These are phyloP conservation scores for Brasilioporus rufonigricans DNA, from an alignment of 768 basidiomycete genomes.

Conservation along the genomic window DNA sequence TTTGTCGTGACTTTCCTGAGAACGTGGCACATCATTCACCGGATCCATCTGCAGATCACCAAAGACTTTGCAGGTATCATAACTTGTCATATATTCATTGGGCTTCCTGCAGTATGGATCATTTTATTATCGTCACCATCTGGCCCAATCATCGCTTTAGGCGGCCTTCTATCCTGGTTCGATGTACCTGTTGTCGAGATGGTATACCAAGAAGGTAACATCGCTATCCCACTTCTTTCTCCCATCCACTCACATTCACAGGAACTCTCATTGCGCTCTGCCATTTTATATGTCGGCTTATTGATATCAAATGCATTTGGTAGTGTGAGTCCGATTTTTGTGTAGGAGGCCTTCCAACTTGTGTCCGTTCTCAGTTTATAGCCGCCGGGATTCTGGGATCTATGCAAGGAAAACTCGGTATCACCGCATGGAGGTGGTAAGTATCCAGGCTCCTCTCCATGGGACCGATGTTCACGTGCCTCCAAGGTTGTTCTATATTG, in stretches of 20 bases:
- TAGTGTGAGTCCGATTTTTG: slow-evolving; percentile 39
- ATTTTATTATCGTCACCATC: too few relatives aligned
- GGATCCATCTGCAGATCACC: slow-evolving; percentile 40
- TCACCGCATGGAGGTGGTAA: slow-evolving; percentile 70
- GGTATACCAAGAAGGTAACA: slow-evolving; percentile 46
- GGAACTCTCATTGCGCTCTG: slow-evolving; percentile 66
- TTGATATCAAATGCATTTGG: slow-evolving; percentile 69
- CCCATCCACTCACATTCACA: slow-evolving; percentile 15
- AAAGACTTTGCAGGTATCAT: slow-evolving; percentile 53
- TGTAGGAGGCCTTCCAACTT: not conserved
- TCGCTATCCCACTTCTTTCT: not conserved
- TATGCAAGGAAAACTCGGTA: slow-evolving; percentile 67
- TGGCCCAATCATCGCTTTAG: slow-evolving; percentile 20
- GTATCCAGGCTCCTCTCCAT: slow-evolving; percentile 7
- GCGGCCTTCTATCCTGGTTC: slow-evolving; percentile 66
- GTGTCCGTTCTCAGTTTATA: slow-evolving; percentile 43
- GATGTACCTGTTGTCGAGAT: slow-evolving; percentile 46
- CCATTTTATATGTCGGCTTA: slow-evolving; percentile 57
- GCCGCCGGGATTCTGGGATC: slow-evolving; percentile 68
- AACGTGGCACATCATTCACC: too few relatives aligned
- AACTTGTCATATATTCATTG: slow-evolving; percentile 58
- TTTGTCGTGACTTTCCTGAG: too few relatives aligned
- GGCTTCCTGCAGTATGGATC: slow-evolving; percentile 51
- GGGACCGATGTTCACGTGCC: not conserved
- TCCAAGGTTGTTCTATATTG: slow-evolving; percentile 67